These are phyloP conservation scores for Cercospora citrullina DNA, from an alignment of 2,329 filamentous ascomycete species.

Conservation along the genomic window DNA sequence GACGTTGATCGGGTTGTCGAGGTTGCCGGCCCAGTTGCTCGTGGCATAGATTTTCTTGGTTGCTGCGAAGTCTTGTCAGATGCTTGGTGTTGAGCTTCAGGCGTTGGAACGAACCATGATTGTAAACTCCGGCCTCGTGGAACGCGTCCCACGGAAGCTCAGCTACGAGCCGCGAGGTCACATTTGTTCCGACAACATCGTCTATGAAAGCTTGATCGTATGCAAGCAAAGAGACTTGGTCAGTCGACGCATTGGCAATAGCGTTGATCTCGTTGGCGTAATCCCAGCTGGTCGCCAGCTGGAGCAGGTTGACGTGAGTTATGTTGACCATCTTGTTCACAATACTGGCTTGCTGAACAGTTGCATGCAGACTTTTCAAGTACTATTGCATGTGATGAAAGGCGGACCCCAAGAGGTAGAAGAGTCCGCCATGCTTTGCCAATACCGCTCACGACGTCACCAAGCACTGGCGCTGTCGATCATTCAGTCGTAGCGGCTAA, in stretches of 20 bases:
- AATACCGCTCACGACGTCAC: conserved; percentile 16
- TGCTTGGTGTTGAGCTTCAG: not conserved
- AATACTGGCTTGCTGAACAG: not conserved
- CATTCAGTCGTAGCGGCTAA: conserved; percentile 4
- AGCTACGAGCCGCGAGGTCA: conserved; percentile 33
- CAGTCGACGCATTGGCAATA: conserved; percentile 34
- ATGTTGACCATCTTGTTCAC: conserved; percentile 37
- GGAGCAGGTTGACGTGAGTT: conserved; percentile 37
- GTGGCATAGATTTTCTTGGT: conserved; percentile 47
- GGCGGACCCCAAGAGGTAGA: not conserved
- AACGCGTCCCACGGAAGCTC: conserved; percentile 36
- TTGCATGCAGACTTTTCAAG: not conserved
- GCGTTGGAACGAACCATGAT: conserved; percentile 16
- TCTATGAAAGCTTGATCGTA: conserved; percentile 36
- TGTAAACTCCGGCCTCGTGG: conserved; percentile 45
- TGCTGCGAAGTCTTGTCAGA: conserved; percentile 12
- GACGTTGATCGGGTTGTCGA: conserved; percentile 40
- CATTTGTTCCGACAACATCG: conserved; percentile 37
- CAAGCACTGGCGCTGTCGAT: conserved; percentile 3
- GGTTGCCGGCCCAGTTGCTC: conserved; percentile 41
- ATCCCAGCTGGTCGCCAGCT: conserved; percentile 36
- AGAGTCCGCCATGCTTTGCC: conserved; percentile 20
- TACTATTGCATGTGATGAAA: not conserved
- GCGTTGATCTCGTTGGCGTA: conserved; percentile 35
- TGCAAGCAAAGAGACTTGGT: conserved; percentile 34